Conservation (phyloP, 345 rosid genomes). For the Nasturtium officinale region DNA sequence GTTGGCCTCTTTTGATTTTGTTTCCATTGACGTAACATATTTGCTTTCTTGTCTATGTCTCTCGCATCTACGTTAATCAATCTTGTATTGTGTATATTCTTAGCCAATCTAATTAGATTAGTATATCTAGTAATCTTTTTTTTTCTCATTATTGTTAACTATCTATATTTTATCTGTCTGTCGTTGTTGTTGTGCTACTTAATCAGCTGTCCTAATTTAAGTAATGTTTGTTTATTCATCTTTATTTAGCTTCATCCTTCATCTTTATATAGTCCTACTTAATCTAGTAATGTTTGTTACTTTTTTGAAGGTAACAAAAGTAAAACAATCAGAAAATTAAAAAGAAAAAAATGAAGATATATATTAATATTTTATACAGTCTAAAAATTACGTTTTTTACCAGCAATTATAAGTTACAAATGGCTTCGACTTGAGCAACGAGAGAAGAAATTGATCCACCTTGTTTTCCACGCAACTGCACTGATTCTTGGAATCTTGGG, state of each 20-base stretch:
- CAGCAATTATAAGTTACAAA: conserved; percentile 79
- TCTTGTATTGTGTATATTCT: no score
- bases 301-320: no score
- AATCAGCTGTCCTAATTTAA: background rate
- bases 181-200: background rate
- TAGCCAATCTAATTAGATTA: background rate
- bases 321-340: background rate
- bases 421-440: conserved; percentile 57
- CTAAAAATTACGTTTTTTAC: conserved; percentile 18
- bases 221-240: background rate
- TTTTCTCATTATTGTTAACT: background rate
- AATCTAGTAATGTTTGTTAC: no score
- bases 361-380: background rate
- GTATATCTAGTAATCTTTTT: background rate
- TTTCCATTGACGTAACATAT: background rate
- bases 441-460: conserved; percentile 66
- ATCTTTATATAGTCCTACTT: no score
- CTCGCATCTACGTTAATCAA: background rate
- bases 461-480: conserved; percentile 73
- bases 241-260: conserved; percentile 75
- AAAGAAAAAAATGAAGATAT: background rate
- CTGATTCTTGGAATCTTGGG: conserved; percentile 65
- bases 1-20: background rate
- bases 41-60: background rate
- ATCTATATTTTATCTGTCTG: no score